Percentiles rank a stretch among this genome's conserved stretches.
Conservation (phyloP, 768 basidiomycete genomes). For the Tephrocybe sp. region DNA sequence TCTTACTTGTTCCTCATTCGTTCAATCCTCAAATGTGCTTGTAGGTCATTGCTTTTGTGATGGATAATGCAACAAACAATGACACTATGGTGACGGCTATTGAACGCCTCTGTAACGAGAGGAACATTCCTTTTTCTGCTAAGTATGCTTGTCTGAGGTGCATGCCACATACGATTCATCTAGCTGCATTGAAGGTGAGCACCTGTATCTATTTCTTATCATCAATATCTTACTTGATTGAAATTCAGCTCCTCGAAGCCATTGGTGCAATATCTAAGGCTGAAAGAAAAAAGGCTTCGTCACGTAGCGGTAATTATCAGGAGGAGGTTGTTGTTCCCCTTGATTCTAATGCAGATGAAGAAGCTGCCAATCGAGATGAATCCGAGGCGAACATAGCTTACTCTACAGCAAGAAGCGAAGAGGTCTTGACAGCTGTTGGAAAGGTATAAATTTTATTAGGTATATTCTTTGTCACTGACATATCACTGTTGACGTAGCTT, state of each 20-base stretch:
- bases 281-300: constrained; percentile 17
- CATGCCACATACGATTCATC: constrained; percentile 38
- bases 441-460: not conserved
- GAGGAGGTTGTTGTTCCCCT: constrained; percentile 15
- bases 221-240: constrained; percentile 32
- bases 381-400: not conserved
- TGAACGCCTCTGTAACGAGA: constrained; percentile 9
- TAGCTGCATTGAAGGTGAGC: constrained; percentile 30
- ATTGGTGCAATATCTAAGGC: constrained; percentile 24
- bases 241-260: constrained; percentile 32
- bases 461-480: not conserved
- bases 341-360: too few species aligned
- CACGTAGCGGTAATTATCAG: constrained; percentile 19
- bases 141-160: constrained; percentile 26
- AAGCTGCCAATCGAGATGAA: not conserved
- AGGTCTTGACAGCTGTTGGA: too few species aligned
- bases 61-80: constrained; percentile 37
- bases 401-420: not conserved
- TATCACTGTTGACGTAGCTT: constrained; percentile 15
- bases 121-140: constrained; percentile 24
- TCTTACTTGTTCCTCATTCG: too few species aligned
- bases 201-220: too few species aligned
- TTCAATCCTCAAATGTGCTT: constrained; percentile 7
- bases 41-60: constrained; percentile 31
- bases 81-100: constrained; percentile 29